Conservation (phyloP, 305 asterid genomes). For the Fraxinus dipetala region DNA sequence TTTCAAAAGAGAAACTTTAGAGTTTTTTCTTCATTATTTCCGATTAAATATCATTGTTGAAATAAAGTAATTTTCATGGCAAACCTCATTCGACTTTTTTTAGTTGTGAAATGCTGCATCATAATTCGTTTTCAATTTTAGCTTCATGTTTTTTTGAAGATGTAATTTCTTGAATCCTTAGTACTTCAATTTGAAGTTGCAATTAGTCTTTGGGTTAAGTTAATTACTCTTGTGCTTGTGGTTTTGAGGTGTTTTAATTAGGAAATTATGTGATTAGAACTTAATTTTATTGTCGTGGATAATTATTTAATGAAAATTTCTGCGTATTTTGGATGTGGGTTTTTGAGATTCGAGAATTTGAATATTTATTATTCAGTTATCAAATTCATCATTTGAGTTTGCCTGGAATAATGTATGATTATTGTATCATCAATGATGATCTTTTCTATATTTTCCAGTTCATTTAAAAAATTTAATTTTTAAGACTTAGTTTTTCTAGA, state of each 20-base stretch:
- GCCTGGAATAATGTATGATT: too few species aligned
- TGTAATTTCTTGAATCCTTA: constrained; percentile 42
- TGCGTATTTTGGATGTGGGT: neutral
- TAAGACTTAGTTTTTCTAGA: neutral
- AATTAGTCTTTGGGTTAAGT: neutral
- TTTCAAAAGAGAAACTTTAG: too few species aligned
- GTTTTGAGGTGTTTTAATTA: neutral
- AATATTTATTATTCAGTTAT: neutral
- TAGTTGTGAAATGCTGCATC: constrained; percentile 15
- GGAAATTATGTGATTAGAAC: neutral
- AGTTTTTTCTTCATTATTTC: too few species aligned
- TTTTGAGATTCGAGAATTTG: neutral
- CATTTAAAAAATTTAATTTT: neutral
- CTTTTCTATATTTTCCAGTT: neutral
- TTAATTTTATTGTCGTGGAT: neutral
- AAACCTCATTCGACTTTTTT: constrained; percentile 16
- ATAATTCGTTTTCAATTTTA: constrained; percentile 13
- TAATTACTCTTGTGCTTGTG: neutral
- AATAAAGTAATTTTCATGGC: constrained; percentile 19
- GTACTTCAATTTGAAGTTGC: neutral
- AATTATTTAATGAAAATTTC: neutral
- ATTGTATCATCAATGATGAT: neutral
- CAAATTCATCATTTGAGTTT: neutral
- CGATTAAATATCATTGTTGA: constrained; percentile 42
- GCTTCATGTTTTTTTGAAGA: constrained; percentile 36